Evolutionary conservation across 129 eudicot genomes (phyloP).

Genomic region (Erigeron canadensis): DNA sequence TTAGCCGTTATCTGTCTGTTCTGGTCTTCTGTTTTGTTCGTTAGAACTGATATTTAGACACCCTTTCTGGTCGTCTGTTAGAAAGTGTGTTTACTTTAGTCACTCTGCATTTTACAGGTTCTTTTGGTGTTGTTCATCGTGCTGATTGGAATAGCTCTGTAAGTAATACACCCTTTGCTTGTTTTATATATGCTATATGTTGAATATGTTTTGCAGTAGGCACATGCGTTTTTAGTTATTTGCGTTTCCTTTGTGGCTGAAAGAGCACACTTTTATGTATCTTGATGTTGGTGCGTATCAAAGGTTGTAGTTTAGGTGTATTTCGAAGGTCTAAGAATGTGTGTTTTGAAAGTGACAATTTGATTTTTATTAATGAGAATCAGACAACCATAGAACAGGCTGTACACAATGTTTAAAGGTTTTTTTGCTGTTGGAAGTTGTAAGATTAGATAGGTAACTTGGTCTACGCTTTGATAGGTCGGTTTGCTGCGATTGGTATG

Average conservation of each 20-base stretch:
- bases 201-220: background rate
- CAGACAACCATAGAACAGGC: too few relatives aligned
- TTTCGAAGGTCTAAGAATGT: background rate
- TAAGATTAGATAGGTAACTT: too few relatives aligned
- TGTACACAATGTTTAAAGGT: too few relatives aligned
- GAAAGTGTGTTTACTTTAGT: constrained; percentile 7
- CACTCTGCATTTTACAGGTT: constrained; percentile 54
- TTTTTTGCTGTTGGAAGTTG: too few relatives aligned
- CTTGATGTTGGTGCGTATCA: too few relatives aligned
- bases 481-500: too few relatives aligned
- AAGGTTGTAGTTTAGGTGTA: background rate
- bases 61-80: constrained; percentile 4
- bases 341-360: too few relatives aligned
- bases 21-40: too few relatives aligned
- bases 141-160: constrained; percentile 94
- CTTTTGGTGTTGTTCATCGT: constrained; percentile 93
- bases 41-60: background rate
- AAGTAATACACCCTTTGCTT: constrained; percentile 39
- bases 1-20: too few relatives aligned
- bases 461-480: too few relatives aligned
- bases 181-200: constrained; percentile 9
- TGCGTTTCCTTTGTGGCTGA: background rate
- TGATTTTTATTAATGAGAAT: too few relatives aligned
- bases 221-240: background rate
- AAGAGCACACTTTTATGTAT: too few relatives aligned